phyloP scores from a whole-genome alignment of 768 basidiomycete genomes.

The Trametes gibbosa region DNA sequence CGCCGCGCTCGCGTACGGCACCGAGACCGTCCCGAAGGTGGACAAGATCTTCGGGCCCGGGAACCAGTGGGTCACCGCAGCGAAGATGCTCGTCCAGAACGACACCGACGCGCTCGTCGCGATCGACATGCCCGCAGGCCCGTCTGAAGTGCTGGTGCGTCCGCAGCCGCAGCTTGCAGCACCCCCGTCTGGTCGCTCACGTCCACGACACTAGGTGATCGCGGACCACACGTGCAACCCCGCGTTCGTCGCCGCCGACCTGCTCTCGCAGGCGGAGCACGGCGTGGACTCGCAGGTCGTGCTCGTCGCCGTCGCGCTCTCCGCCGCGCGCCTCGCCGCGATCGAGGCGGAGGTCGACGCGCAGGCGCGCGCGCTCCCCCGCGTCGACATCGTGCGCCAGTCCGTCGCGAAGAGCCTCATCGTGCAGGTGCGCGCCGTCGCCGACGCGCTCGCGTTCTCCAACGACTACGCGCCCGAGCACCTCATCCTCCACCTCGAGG shows the following conservation, averaged over 20 bases:
- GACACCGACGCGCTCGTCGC: slow-evolving; percentile 95
- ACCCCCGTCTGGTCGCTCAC: not conserved
- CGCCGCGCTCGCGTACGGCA: slow-evolving; percentile 95
- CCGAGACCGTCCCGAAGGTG: slow-evolving; percentile 91
- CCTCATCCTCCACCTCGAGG: slow-evolving; percentile 83
- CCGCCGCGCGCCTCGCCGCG: slow-evolving; percentile 55
- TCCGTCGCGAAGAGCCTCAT: slow-evolving; percentile 91
- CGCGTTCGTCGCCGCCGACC: slow-evolving; percentile 92
- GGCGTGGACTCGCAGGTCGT: slow-evolving; percentile 98
- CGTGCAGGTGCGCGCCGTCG: slow-evolving; percentile 61
- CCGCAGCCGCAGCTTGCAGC: not conserved
- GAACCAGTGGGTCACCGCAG: slow-evolving; percentile 99
- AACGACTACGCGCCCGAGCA: slow-evolving; percentile 99
- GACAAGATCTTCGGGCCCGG: slow-evolving; percentile 99
- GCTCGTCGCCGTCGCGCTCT: slow-evolving; percentile 75
- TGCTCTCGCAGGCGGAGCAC: slow-evolving; percentile 97
- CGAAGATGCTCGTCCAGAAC: slow-evolving; percentile 99
- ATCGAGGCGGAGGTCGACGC: slow-evolving; percentile 84
- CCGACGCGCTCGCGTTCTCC: slow-evolving; percentile 83
- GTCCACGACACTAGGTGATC: slow-evolving; percentile 62
- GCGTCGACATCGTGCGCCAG: slow-evolving; percentile 87
- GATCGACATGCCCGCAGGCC: slow-evolving; percentile 99
- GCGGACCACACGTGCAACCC: slow-evolving; percentile 86
- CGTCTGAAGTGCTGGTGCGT: slow-evolving; percentile 93
- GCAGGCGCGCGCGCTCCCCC: slow-evolving; percentile 83